Conservation (phyloP, 768 basidiomycete genomes). For the Paxillus involutus region DNA sequence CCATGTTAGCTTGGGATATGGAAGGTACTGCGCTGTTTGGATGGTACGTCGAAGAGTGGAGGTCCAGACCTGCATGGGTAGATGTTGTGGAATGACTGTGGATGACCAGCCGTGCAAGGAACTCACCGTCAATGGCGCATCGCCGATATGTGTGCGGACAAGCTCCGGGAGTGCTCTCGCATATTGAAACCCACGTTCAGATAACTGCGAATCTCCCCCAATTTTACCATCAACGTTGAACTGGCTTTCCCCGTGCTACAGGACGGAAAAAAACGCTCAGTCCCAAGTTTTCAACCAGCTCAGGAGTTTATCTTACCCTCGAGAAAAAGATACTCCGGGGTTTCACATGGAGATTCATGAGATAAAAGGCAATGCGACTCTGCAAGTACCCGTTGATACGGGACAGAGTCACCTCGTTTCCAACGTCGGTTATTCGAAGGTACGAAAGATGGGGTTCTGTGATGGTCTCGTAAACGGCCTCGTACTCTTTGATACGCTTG, state of each 20-base stretch:
- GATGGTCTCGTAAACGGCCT: constrained; percentile 93
- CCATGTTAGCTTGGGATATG: constrained; percentile 94
- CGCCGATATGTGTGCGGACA: constrained; percentile 88
- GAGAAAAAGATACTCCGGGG: constrained; percentile 97
- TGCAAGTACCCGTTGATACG: constrained; percentile 94
- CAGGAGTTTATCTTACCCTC: constrained; percentile 54
- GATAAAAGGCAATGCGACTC: constrained; percentile 95
- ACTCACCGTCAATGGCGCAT: constrained; percentile 79
- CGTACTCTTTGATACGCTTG: constrained; percentile 89
- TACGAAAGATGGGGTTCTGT: constrained; percentile 89
- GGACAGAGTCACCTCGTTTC: constrained; percentile 81
- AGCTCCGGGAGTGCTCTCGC: constrained; percentile 82
- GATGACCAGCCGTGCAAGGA: neutral
- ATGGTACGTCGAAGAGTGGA: constrained; percentile 94
- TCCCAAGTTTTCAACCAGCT: constrained; percentile 3
- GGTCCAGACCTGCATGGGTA: constrained; percentile 83
- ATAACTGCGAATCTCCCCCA: constrained; percentile 93
- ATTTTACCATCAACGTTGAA: constrained; percentile 97
- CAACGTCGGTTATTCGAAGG: constrained; percentile 91
- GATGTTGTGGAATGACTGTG: neutral
- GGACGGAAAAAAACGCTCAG: constrained; percentile 5
- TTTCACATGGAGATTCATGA: constrained; percentile 98
- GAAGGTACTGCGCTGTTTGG: constrained; percentile 80
- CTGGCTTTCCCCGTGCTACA: constrained; percentile 95
- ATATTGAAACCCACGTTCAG: constrained; percentile 82